phyloP scores from a whole-genome alignment of 371 early-diverging fungal genomes.

The Zychaea mexicana region DNA sequence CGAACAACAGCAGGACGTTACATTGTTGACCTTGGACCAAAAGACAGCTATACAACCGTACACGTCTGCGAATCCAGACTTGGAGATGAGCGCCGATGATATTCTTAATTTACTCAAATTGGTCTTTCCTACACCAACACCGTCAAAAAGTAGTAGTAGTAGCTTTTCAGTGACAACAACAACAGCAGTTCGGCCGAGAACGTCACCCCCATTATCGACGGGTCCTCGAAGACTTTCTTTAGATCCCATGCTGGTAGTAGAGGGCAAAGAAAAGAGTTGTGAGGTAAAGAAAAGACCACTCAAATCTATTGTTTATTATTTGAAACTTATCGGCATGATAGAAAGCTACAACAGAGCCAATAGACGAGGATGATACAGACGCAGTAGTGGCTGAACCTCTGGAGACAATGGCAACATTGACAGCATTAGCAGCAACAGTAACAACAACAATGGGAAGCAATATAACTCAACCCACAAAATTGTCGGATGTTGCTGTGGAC shows the following conservation, averaged over 20 bases:
- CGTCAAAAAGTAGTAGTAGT: too few species aligned
- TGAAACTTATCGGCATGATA: constrained; percentile 5
- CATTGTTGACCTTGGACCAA: constrained; percentile 37
- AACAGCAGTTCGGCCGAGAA: constrained; percentile 14
- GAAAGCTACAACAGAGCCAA: not conserved
- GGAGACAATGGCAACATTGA: not conserved
- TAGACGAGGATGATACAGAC: not conserved
- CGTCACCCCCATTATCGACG: constrained; percentile 17
- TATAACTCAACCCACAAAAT: not conserved
- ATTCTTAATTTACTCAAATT: constrained; percentile 44
- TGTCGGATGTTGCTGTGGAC: not conserved
- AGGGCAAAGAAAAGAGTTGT: not conserved
- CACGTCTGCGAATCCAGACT: constrained; percentile 39
- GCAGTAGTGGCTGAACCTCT: not conserved
- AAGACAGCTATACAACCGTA: constrained; percentile 49
- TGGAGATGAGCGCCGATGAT: constrained; percentile 56
- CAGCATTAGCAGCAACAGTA: not conserved
- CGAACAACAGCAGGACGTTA: constrained; percentile 37
- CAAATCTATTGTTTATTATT: not conserved
- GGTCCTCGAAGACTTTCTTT: constrained; percentile 4
- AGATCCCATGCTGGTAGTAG: not conserved
- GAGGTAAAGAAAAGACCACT: not conserved
- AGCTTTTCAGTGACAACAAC: too few species aligned
- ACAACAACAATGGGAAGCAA: not conserved
- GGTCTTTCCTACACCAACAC: constrained; percentile 34